Evolutionary conservation across 2,329 filamentous ascomycete species (phyloP).

Genomic region (Trichoderma afroharzianum): DNA sequence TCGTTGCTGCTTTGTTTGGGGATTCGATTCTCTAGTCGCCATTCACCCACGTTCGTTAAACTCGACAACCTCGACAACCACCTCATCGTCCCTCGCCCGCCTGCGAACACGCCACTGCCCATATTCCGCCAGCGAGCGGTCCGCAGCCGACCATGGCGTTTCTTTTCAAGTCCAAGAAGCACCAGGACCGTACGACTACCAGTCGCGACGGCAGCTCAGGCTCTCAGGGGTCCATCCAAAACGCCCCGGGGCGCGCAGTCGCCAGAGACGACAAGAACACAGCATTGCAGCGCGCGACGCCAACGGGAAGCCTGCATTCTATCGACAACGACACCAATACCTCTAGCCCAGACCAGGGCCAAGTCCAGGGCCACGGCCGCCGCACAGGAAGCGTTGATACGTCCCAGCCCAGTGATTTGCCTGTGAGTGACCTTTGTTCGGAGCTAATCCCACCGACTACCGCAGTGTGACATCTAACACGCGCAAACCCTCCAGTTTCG

Average conservation of each 20-base stretch:
- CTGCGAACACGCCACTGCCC: slow-evolving; percentile 22
- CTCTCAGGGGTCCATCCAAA: slow-evolving; percentile 48
- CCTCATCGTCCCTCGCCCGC: background rate
- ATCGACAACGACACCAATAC: slow-evolving; percentile 56
- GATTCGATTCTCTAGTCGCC: background rate
- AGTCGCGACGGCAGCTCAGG: slow-evolving; percentile 51
- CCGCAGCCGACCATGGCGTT: slow-evolving; percentile 64
- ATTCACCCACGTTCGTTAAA: slow-evolving; percentile 7
- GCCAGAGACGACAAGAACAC: slow-evolving; percentile 53
- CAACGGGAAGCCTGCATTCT: slow-evolving; percentile 75
- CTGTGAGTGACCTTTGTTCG: slow-evolving; percentile 35
- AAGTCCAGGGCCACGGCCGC: slow-evolving; percentile 44
- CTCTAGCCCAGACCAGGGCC: slow-evolving; percentile 59
- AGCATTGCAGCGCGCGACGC: slow-evolving; percentile 58
- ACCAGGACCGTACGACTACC: slow-evolving; percentile 58
- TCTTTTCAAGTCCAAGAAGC: slow-evolving; percentile 79
- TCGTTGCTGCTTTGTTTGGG: slow-evolving; percentile 14
- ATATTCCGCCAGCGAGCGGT: slow-evolving; percentile 36
- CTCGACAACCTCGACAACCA: background rate
- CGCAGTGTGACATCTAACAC: background rate
- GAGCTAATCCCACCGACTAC: background rate
- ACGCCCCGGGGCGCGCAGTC: slow-evolving; percentile 42
- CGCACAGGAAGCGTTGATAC: slow-evolving; percentile 49
- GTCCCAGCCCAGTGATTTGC: slow-evolving; percentile 39
- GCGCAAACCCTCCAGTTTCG: slow-evolving; percentile 12